phyloP scores from a whole-genome alignment of 495 filamentous ascomycete genomes.

The Parathielavia appendiculata region DNA sequence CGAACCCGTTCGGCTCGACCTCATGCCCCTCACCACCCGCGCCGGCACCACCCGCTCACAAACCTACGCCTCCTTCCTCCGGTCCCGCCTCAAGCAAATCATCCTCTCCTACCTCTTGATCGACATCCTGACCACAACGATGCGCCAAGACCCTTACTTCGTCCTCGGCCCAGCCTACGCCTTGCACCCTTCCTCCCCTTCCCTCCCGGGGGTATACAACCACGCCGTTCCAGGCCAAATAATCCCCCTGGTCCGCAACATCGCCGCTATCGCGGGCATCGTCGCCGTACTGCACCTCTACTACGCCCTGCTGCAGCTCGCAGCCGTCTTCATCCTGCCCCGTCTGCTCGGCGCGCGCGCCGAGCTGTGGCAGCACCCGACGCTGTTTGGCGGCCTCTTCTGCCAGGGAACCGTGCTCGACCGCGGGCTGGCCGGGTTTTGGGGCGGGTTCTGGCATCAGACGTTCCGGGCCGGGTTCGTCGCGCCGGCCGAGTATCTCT shows the following conservation, averaged over 20 bases:
- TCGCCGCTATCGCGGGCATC: conserved; percentile 47
- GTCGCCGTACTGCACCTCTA: conserved; percentile 39
- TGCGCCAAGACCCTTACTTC: conserved; percentile 76
- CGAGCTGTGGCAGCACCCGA: conserved; percentile 62
- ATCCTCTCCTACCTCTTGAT: conserved; percentile 55
- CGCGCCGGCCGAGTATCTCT: conserved; percentile 42
- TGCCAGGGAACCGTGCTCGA: conserved; percentile 46
- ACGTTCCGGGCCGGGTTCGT: conserved; percentile 70
- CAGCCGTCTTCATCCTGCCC: not conserved
- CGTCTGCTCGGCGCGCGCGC: conserved; percentile 40
- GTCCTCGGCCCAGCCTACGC: conserved; percentile 37
- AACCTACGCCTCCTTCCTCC: conserved; percentile 44
- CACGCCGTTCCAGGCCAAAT: not conserved
- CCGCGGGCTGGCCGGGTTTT: conserved; percentile 67
- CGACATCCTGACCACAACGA: conserved; percentile 60
- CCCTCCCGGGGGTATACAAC: conserved; percentile 34
- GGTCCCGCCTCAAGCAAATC: conserved; percentile 42
- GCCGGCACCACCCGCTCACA: conserved; percentile 34
- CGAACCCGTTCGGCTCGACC: conserved; percentile 6
- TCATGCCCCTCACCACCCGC: conserved; percentile 21
- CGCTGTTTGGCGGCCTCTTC: conserved; percentile 53
- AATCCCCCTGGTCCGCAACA: conserved; percentile 47
- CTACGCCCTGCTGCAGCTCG: conserved; percentile 25
- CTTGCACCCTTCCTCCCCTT: conserved; percentile 32
- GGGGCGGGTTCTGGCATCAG: conserved; percentile 88